Evolutionary conservation across 805 yeast genomes (phyloP).

Genomic region (Saturnispora sekii): DNA sequence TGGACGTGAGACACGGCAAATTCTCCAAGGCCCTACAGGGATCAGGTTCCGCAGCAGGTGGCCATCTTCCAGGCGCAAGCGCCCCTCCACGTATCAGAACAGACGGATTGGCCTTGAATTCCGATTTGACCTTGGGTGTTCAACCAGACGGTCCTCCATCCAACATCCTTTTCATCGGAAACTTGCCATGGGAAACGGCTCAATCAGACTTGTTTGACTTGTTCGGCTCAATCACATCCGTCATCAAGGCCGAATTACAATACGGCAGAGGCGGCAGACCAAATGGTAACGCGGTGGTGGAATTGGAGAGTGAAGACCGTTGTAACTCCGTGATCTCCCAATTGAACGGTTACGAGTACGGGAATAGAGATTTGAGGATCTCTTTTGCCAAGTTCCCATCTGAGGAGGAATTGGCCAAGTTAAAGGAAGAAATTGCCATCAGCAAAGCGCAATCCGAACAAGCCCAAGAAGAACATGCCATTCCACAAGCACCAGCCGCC

Average conservation of each 20-base stretch:
- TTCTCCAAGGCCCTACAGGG: constrained; percentile 8
- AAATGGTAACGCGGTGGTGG: constrained; percentile 77
- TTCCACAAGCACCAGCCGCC: background rate
- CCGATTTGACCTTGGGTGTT: constrained; percentile 60
- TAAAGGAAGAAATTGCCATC: constrained; percentile 14
- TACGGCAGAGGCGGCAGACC: constrained; percentile 53
- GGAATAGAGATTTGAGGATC: constrained; percentile 63
- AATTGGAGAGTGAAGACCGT: constrained; percentile 55
- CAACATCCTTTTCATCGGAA: constrained; percentile 55
- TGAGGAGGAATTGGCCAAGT: constrained; percentile 8
- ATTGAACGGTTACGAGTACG: constrained; percentile 74
- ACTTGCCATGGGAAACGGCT: constrained; percentile 86
- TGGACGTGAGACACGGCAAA: constrained; percentile 75
- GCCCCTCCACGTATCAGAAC: constrained; percentile 8
- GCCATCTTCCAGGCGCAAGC: constrained; percentile 10
- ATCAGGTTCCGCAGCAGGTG: constrained; percentile 7
- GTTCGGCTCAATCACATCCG: constrained; percentile 75
- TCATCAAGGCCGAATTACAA: constrained; percentile 68
- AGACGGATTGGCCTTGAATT: constrained; percentile 26
- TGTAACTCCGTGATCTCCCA: constrained; percentile 71
- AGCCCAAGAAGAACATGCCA: background rate
- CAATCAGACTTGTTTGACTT: constrained; percentile 75
- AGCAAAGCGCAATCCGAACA: too few relatives aligned
- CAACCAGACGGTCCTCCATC: constrained; percentile 52
- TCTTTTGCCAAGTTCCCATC: constrained; percentile 45